Evolutionary conservation across 2,329 filamentous ascomycete species (phyloP).

Genomic region (Sphaceloma murrayae): DNA sequence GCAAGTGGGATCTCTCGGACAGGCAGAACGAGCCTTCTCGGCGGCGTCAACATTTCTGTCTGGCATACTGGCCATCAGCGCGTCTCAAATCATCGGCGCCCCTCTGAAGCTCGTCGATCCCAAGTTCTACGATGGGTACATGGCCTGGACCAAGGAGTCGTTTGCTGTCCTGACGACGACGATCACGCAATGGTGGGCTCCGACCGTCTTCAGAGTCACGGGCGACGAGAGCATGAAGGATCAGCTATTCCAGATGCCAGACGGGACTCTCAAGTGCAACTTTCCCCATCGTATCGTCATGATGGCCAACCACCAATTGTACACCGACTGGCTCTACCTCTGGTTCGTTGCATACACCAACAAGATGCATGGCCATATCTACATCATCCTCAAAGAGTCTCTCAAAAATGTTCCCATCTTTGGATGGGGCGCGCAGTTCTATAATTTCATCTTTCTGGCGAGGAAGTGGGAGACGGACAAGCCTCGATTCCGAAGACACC

Average conservation of each 20-base stretch:
- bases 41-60: slow-evolving; percentile 43
- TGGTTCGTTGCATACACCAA: slow-evolving; percentile 79
- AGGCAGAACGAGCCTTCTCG: slow-evolving; percentile 42
- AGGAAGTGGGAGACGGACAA: slow-evolving; percentile 74
- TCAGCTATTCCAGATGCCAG: slow-evolving; percentile 57
- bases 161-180: slow-evolving; percentile 71
- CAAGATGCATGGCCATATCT: slow-evolving; percentile 70
- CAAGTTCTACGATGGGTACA: slow-evolving; percentile 74
- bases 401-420: slow-evolving; percentile 70
- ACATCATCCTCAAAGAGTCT: slow-evolving; percentile 83
- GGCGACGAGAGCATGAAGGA: slow-evolving; percentile 70
- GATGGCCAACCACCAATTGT: slow-evolving; percentile 84
- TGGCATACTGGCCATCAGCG: slow-evolving; percentile 44
- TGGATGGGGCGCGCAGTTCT: slow-evolving; percentile 70
- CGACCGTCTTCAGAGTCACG: slow-evolving; percentile 68
- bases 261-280: slow-evolving; percentile 62
- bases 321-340: slow-evolving; percentile 79
- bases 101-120: slow-evolving; percentile 68
- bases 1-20: slow-evolving; percentile 38
- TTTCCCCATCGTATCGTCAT: slow-evolving; percentile 75
- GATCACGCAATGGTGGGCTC: slow-evolving; percentile 78
- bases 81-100: slow-evolving; percentile 65
- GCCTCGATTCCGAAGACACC: slow-evolving; percentile 58
- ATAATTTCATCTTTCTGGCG: slow-evolving; percentile 79
- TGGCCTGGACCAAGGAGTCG: slow-evolving; percentile 75